Conservation (phyloP, 148 eudicot genomes). For the Rhododendron kiyosumense region DNA sequence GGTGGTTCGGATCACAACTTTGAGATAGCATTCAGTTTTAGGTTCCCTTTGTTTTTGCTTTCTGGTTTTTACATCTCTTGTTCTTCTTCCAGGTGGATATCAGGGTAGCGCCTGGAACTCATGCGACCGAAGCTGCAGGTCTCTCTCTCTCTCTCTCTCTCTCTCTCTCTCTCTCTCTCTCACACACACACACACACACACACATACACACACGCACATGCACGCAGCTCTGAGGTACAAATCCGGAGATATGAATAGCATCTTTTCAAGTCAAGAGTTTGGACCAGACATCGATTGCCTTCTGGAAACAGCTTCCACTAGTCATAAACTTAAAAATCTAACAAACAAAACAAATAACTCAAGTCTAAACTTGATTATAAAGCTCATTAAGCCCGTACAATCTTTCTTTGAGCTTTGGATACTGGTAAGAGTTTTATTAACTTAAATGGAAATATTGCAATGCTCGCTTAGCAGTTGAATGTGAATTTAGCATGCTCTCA, state of each 20-base stretch:
- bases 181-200: background rate
- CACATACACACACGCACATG: background rate
- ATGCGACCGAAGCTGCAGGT: slow-evolving; percentile 96
- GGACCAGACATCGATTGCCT: background rate
- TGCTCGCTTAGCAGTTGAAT: background rate
- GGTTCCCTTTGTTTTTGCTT: background rate
- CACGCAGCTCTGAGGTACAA: background rate
- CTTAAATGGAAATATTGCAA: background rate
- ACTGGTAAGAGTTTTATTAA: background rate
- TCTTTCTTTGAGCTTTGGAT: background rate
- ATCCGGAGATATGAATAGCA: background rate
- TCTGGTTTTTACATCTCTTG: background rate
- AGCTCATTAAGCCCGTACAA: background rate
- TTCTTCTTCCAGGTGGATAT: slow-evolving; percentile 63
- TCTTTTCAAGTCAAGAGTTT: background rate
- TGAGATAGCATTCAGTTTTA: background rate
- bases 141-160: slow-evolving; percentile 21
- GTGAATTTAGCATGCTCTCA: background rate
- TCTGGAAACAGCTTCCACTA: background rate
- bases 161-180: background rate
- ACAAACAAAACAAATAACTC: background rate
- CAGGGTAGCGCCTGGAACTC: slow-evolving; percentile 91
- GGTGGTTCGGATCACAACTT: background rate
- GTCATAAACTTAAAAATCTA: background rate
- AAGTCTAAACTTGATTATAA: background rate